Base-by-base conservation (phyloP, 2,329 filamentous ascomycete genomes). In the Alternaria triticina region DNA sequence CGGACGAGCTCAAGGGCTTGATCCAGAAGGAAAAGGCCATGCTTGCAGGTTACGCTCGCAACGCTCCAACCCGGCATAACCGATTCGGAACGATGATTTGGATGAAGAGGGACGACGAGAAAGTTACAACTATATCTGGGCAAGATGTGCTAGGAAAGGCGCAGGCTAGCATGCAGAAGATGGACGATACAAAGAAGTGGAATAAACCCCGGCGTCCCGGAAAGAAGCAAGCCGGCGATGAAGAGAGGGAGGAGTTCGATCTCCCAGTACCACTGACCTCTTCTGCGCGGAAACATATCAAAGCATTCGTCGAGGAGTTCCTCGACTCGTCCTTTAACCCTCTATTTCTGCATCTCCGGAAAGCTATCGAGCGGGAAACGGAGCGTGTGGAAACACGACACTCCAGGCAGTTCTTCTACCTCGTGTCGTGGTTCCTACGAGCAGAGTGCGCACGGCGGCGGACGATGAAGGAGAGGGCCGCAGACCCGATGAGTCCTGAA, bases 31-130 rank as follows among this genome's bases (percentile, higher is more conserved):
- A 99, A 80, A 89, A 90, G 3, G 88, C 90, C n/a, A 92, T 97
- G 89, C 85, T 93, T 58, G 89, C 90, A 71, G 87, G 90, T 52
- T 91, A 94, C 72, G 90, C 91, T 57, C 90, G 89, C 70, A 90
- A 90, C 74, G 92, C 91, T 3, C 92, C 94, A 0, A 94, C 93
- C 4, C 86, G 96, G 51, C 96, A 99, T 79, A 97, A 94, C 71
- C 88, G 96, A 33, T 99, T 98, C 74, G 96, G 96, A 3, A 97
- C 94, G 11, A 98, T 98, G 92, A 89, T 97, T 33, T 98, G 95
- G 94, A 89, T 99, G 40, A 93, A 97, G 82, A 86, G 94, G 59
- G 91, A 94, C 52, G 91, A 94, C 70, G 89, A 91, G 54, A 94
- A 94, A 74, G 88, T 96, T 72, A 91, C 92, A 0, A 94, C 94